Evolutionary conservation across 495 filamentous ascomycete species (phyloP).

Genomic region (Daldinia vernicosa): DNA sequence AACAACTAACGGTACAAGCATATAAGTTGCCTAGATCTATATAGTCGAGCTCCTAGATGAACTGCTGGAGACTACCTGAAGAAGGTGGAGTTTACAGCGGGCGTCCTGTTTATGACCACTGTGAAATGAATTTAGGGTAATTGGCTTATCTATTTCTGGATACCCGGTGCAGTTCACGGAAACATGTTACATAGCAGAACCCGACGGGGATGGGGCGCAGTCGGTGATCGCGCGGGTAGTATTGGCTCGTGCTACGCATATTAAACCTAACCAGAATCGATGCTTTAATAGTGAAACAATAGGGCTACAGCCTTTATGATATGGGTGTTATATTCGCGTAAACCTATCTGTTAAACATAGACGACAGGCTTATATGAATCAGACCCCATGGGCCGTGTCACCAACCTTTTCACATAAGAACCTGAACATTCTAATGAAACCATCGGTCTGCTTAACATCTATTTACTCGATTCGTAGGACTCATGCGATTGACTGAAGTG

Average conservation of each 20-base stretch:
- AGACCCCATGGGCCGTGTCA: not conserved
- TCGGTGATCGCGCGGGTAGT: not conserved
- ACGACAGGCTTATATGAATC: not conserved
- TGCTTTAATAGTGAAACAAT: not conserved
- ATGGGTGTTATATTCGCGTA: not conserved
- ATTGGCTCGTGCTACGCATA: not conserved
- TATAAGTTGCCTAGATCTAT: not conserved
- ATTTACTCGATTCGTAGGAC: not conserved
- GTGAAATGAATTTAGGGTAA: not conserved
- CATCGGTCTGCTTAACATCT: not conserved
- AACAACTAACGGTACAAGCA: not conserved
- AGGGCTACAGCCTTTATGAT: not conserved
- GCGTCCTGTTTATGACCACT: not conserved
- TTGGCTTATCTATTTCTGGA: constrained; percentile 14
- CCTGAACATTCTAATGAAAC: not conserved
- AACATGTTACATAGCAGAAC: not conserved
- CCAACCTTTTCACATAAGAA: not conserved
- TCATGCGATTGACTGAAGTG: not conserved
- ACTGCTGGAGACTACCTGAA: not conserved
- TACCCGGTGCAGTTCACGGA: not conserved
- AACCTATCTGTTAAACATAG: too few species aligned
- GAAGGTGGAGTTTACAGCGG: not conserved
- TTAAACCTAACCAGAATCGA: not conserved
- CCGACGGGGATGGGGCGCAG: constrained; percentile 10
- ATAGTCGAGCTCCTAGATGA: not conserved